phyloP scores from a whole-genome alignment of 805 yeast species.

The Lachancea thermotolerans region DNA sequence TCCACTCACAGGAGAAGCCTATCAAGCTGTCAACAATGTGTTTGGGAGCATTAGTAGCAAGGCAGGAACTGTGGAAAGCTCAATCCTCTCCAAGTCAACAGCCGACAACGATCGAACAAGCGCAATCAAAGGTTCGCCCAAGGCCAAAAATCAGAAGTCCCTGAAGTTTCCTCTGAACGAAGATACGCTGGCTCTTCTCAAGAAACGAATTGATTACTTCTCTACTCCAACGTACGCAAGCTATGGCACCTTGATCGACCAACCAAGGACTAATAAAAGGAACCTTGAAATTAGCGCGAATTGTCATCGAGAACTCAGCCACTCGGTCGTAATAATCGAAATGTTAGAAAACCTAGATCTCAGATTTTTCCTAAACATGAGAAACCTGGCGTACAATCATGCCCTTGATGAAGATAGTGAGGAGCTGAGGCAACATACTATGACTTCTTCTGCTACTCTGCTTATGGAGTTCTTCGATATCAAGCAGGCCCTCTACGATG shows the following conservation, averaged over 20 bases:
- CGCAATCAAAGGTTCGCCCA: background rate
- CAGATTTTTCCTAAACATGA: constrained; percentile 27
- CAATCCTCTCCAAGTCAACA: constrained; percentile 1
- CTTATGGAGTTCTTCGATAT: constrained; percentile 65
- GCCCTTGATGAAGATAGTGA: constrained; percentile 25
- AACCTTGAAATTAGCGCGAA: constrained; percentile 24
- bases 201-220: constrained; percentile 12
- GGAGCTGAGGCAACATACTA: constrained; percentile 28
- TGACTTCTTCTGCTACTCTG: constrained; percentile 22
- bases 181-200: constrained; percentile 22
- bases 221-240: constrained; percentile 11
- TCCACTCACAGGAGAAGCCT: background rate
- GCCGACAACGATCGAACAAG: background rate
- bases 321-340: constrained; percentile 23
- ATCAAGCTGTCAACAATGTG: background rate
- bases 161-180: constrained; percentile 22
- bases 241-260: constrained; percentile 19
- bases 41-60: constrained; percentile 9
- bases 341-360: constrained; percentile 30
- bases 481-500: constrained; percentile 66
- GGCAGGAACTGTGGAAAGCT: constrained; percentile 6
- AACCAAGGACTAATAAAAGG: constrained; percentile 12
- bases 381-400: constrained; percentile 14
- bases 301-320: constrained; percentile 29
- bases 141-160: background rate